Base-by-base conservation (phyloP, 495 filamentous ascomycete genomes). In the Penicillium alfredii region DNA sequence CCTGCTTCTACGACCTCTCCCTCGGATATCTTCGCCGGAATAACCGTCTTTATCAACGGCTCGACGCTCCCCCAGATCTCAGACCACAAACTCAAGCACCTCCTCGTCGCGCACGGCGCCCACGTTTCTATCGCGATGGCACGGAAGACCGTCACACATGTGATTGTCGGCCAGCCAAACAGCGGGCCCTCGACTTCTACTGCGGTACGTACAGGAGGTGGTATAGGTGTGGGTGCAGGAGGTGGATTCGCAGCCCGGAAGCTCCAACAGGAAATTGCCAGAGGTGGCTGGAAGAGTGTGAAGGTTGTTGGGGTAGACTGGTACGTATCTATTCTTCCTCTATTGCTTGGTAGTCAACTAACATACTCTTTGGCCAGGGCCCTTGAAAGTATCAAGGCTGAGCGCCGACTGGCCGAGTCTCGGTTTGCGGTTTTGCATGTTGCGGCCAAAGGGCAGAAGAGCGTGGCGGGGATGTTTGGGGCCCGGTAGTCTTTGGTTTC, bases 41-140 rank as follows among this genome's bases (percentile, higher is more conserved):
- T 85, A 16, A 74, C 71, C 14, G 72, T 97, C 56, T 92, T 92
- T 63, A 74, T 97, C 63, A 94, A 94, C 62, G 90, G 88, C 35
- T 84, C 83, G 34, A 95, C 87, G 1, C 65, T 79, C 34, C 86
- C 90, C 4, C 50, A 74, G 9, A 74, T 98, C 29, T 88, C 84
- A 0, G 89, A 98, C 63, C 85, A 94, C 56, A 79, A 76, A 50
- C 73, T 97, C 30, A 94, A 92, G 62, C 78, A 76, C 23, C 66
- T 94, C 18, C 69, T 97, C 13, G 76, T 73, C 7, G 61, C 75
- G 35, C 71, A 92, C 51, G 92, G 92, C 15, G 92, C 76, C 0
- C 64, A 52, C 20, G 65, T 86, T 26, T 76, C 84, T 3, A 69
- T 85, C 9, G 66, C 73, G 35, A 73, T 94, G 11, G 78, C 76